Evolutionary conservation across 495 filamentous ascomycete genomes (phyloP).

Genomic region (Penicillium steckii): DNA sequence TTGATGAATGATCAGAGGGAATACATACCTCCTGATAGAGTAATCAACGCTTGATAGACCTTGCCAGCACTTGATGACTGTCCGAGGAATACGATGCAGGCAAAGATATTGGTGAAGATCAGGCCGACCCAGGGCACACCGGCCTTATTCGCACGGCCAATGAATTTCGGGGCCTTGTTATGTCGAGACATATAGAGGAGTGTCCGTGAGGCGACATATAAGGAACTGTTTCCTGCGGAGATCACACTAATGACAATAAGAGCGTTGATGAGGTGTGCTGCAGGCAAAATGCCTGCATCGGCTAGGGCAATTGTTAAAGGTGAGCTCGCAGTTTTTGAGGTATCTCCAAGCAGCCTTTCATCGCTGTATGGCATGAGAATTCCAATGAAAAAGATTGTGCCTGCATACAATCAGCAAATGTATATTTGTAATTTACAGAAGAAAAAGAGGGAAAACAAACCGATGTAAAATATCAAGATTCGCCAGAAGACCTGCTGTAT

Average conservation of each 20-base stretch:
- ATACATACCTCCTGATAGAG: slow-evolving; percentile 42
- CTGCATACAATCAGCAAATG: slow-evolving; percentile 6
- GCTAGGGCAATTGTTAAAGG: slow-evolving; percentile 73
- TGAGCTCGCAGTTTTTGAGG: slow-evolving; percentile 57
- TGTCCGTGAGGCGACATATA: slow-evolving; percentile 67
- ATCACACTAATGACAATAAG: slow-evolving; percentile 69
- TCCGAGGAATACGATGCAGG: slow-evolving; percentile 66
- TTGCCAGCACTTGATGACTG: slow-evolving; percentile 57
- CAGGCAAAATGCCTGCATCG: slow-evolving; percentile 65
- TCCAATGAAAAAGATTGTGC: slow-evolving; percentile 64
- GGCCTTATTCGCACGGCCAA: slow-evolving; percentile 60
- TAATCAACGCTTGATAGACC: slow-evolving; percentile 46
- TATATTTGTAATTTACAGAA: too few species aligned
- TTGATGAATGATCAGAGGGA: slow-evolving; percentile 34
- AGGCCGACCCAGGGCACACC: slow-evolving; percentile 67
- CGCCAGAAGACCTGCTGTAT: slow-evolving; percentile 73
- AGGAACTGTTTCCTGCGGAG: slow-evolving; percentile 66
- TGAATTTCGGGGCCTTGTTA: slow-evolving; percentile 62
- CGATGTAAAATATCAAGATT: slow-evolving; percentile 69
- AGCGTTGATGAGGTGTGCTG: slow-evolving; percentile 68
- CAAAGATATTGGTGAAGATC: slow-evolving; percentile 61
- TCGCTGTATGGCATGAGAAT: slow-evolving; percentile 63
- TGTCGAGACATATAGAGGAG: slow-evolving; percentile 65
- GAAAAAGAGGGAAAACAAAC: slow-evolving; percentile 35
- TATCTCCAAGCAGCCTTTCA: slow-evolving; percentile 38